Evolutionary conservation across 2,329 filamentous ascomycete genomes (phyloP), one percentile per base, ranked within the genome.

Genomic region (Epichloe brachyelytri): DNA sequence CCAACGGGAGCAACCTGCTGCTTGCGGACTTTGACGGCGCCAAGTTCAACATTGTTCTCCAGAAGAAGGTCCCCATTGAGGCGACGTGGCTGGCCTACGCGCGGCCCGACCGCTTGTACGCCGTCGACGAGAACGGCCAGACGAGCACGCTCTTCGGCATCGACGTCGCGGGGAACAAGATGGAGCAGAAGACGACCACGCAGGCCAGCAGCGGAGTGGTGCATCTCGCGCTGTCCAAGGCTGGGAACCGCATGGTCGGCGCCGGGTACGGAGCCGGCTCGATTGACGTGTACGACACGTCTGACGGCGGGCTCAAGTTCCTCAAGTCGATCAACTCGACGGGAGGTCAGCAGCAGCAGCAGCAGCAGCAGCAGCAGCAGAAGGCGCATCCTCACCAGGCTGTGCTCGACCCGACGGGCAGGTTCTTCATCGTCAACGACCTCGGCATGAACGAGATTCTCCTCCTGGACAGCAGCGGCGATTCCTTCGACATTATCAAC

Each of bases 371-470:
- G n/a, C 62, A 63, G 36, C 68, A 71, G 58, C 57, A 56, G 10
- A 54, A 56, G 14, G 52, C 68, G 39, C 66, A 71, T 50, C 71
- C 75, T 26, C 75, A 78, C 59, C 71, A 77, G 62, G 64, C 69
- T 11, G 60, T 73, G 22, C 64, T 72, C 10, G 74, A 78, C 54
- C 73, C 73, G 7, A 69, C 68, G 3, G 74, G 74, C 30, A 68
- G 69, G 46, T 78, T 65, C 64, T 74, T 75, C 57, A 64, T 70
- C 51, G 65, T 75, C 50, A 70, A 70, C 53, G 72, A 78, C 56
- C 69, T 78, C 11, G 75, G 74, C 53, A 71, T 68, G 34, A 73
- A 78, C 62, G 59, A 62, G n/a, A 56, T 78, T 36, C 56, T 74
- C 37, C 57, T 77, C 50, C 60, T 77, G 37, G 71, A 76, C 64